These are phyloP conservation scores for Podospora anserina DNA, from an alignment of 495 filamentous ascomycete genomes.

Conservation along the genomic window DNA sequence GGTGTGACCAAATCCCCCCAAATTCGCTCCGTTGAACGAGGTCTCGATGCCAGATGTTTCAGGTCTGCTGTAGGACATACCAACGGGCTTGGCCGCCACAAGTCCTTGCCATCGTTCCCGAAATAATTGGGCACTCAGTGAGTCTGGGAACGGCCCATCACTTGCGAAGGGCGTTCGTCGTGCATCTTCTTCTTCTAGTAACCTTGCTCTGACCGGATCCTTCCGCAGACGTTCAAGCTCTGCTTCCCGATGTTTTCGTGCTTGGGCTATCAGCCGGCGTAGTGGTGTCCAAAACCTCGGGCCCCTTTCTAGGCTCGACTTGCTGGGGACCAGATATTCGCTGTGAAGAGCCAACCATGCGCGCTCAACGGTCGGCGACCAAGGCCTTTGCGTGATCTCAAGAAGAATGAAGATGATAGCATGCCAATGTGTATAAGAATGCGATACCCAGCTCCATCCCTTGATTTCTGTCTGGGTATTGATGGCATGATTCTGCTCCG, in stretches of 20 bases:
- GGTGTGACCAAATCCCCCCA: neutral
- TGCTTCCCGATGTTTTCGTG: conserved; percentile 44
- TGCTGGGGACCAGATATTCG: conserved; percentile 49
- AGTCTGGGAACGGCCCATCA: conserved; percentile 33
- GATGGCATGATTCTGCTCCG: conserved; percentile 64
- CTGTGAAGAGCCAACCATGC: conserved; percentile 75
- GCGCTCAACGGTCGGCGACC: conserved; percentile 61
- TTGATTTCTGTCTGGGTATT: conserved; percentile 53
- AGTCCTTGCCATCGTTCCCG: conserved; percentile 31
- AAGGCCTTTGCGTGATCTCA: conserved; percentile 69
- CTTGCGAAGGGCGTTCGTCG: conserved; percentile 25
- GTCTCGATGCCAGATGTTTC: neutral
- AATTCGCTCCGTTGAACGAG: neutral
- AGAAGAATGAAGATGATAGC: conserved; percentile 50
- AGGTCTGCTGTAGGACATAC: neutral
- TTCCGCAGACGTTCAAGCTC: conserved; percentile 37
- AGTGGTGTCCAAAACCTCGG: conserved; percentile 66
- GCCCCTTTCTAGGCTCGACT: conserved; percentile 45
- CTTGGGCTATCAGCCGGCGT: conserved; percentile 63
- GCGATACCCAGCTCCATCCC: conserved; percentile 64
- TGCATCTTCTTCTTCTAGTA: conserved; percentile 33
- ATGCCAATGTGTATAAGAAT: conserved; percentile 66
- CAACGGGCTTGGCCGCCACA: neutral
- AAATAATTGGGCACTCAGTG: conserved; percentile 28
- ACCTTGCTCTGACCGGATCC: conserved; percentile 31